Evolutionary conservation across 257 asterid genomes (phyloP).

Genomic region (Coffea canephora): DNA sequence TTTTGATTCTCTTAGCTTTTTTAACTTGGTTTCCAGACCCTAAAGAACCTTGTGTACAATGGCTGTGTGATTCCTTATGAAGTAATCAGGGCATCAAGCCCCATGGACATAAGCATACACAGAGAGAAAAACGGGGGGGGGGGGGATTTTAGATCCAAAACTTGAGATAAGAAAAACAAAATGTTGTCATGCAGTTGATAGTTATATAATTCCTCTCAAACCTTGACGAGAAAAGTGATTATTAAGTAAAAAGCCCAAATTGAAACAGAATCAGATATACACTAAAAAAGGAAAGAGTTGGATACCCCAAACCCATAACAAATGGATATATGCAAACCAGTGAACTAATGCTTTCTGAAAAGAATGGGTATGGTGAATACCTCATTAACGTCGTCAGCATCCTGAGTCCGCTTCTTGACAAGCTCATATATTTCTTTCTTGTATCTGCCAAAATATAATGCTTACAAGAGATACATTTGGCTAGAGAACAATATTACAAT

Average conservation of each 20-base stretch:
- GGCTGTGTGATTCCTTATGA: too few species aligned
- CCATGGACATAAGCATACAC: too few species aligned
- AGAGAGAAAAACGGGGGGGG: too few species aligned
- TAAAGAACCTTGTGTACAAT: too few species aligned
- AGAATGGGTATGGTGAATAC: slow-evolving; percentile 26
- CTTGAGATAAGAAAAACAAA: background rate
- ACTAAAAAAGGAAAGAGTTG: too few species aligned
- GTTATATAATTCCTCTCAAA: background rate
- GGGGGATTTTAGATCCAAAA: too few species aligned
- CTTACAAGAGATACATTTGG: background rate
- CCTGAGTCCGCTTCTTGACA: slow-evolving; percentile 62
- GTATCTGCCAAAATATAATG: slow-evolving; percentile 44
- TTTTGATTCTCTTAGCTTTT: background rate
- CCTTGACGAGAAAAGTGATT: background rate
- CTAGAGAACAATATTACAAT: too few species aligned
- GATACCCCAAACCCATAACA: background rate
- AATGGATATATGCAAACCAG: background rate
- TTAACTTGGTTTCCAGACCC: background rate
- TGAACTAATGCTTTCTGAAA: background rate
- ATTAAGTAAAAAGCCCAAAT: background rate
- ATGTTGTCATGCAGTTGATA: background rate
- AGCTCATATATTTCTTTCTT: slow-evolving; percentile 65
- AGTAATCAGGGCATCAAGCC: too few species aligned
- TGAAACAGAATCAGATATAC: background rate
- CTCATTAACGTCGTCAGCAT: slow-evolving; percentile 46